A percentile compares a stretch with the other conserved stretches of the same genome.
Evolutionary conservation across 108 stramenopile genomes (phyloP).

Genomic region (Cylindrotheca closterium): DNA sequence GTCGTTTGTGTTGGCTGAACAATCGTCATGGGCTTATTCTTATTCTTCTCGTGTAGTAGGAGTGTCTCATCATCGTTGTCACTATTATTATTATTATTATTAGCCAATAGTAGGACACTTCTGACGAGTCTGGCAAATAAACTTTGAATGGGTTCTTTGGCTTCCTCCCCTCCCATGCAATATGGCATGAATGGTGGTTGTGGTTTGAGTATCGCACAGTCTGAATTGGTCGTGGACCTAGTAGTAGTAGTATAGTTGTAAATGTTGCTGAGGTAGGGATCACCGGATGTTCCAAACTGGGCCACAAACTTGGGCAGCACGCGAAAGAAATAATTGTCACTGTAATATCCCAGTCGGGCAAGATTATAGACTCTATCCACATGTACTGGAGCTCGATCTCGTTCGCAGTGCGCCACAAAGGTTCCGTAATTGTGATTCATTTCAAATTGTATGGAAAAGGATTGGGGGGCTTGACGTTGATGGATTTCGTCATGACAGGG

Average conservation of each 20-base stretch:
- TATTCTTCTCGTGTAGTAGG: neutral
- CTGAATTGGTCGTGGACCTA: neutral
- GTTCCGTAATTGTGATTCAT: conserved; percentile 6
- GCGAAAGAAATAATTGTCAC: conserved; percentile 16
- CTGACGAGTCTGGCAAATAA: too few relatives aligned
- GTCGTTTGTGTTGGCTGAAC: neutral
- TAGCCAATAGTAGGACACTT: too few relatives aligned
- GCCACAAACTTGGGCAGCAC: conserved; percentile 6
- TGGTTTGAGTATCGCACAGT: conserved; percentile 8
- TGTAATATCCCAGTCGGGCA: conserved; percentile 14
- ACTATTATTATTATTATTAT: too few relatives aligned
- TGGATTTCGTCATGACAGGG: neutral
- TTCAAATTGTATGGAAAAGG: neutral
- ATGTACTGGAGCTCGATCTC: conserved; percentile 5
- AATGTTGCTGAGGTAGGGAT: conserved; percentile 10
- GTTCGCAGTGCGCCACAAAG: neutral
- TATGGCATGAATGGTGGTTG: conserved; percentile 18
- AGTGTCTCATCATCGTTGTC: too few relatives aligned
- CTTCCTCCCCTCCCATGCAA: neutral
- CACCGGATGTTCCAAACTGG: conserved; percentile 16
- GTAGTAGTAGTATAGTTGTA: conserved; percentile 16
- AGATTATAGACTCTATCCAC: conserved; percentile 15
- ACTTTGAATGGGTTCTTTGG: too few relatives aligned
- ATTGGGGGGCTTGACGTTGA: neutral
- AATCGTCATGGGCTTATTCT: neutral